These are phyloP conservation scores for Coix lacrymajobi DNA, from an alignment of 176 grass and related monocot species.

Conservation along the genomic window DNA sequence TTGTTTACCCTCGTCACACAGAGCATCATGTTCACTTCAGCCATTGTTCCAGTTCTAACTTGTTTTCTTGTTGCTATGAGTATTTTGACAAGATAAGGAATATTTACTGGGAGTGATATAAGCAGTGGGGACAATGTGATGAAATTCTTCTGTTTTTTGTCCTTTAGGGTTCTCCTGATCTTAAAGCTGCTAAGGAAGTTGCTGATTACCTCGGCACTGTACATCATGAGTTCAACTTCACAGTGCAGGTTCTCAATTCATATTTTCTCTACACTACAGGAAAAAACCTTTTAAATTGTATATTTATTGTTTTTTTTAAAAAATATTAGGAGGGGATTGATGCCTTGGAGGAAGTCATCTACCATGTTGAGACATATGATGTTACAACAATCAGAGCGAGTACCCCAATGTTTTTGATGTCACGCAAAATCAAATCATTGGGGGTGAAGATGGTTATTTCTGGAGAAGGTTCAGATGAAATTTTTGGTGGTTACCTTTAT, in stretches of 20 bases:
- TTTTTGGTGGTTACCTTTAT: constrained; percentile 97
- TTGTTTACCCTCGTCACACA: background rate
- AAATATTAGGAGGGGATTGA: constrained; percentile 91
- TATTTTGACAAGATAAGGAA: background rate
- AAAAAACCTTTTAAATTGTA: background rate
- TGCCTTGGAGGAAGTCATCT: constrained; percentile 93
- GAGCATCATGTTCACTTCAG: constrained; percentile 11
- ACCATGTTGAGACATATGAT: constrained; percentile 87
- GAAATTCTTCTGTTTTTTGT: background rate
- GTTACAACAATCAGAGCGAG: constrained; percentile 94
- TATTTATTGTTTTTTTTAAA: background rate
- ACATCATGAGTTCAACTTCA: constrained; percentile 95
- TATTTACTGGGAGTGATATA: background rate
- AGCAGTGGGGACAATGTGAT: background rate
- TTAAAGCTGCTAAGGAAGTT: constrained; percentile 96
- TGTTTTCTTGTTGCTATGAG: constrained; percentile 9
- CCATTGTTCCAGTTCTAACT: constrained; percentile 7
- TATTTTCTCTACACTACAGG: background rate
- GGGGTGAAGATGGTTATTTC: constrained; percentile 99
- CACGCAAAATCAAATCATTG: constrained; percentile 95
- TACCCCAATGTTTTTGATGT: constrained; percentile 98
- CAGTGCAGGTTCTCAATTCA: constrained; percentile 65
- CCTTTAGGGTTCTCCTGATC: constrained; percentile 94
- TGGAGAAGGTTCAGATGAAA: constrained; percentile 95
- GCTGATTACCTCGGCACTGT: constrained; percentile 89